Conservation (phyloP, 192 early-diverging fungal species). For the Chytriomyces sp. region DNA sequence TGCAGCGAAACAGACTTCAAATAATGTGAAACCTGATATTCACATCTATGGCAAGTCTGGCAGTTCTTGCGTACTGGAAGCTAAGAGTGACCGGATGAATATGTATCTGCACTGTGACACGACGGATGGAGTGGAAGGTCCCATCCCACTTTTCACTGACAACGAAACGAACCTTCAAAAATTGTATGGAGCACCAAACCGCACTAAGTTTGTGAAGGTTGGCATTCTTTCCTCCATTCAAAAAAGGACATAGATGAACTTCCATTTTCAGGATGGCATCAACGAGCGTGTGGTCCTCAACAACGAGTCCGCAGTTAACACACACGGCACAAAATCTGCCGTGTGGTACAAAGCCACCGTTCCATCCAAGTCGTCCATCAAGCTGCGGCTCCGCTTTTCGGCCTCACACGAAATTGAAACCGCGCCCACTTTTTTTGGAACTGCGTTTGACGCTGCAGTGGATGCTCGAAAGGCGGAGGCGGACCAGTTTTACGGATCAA, state of each 20-base stretch:
- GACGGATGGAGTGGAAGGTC: slow-evolving; percentile 3
- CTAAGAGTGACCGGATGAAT: neutral
- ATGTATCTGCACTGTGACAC: slow-evolving; percentile 27
- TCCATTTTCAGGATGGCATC: slow-evolving; percentile 49
- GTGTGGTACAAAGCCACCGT: slow-evolving; percentile 47
- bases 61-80: slow-evolving; percentile 1
- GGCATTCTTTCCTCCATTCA: neutral
- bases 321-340: slow-evolving; percentile 50
- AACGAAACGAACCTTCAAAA: slow-evolving; percentile 51
- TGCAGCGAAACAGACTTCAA: neutral
- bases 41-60: neutral
- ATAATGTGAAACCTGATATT: slow-evolving; percentile 9
- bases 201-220: slow-evolving; percentile 21
- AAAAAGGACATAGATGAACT: neutral
- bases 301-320: slow-evolving; percentile 40
- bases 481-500: slow-evolving; percentile 33
- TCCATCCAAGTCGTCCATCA: slow-evolving; percentile 31
- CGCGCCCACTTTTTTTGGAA: neutral
- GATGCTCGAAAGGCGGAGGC: slow-evolving; percentile 26
- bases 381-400: slow-evolving; percentile 19
- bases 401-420: slow-evolving; percentile 10
- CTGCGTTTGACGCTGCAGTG: slow-evolving; percentile 25
- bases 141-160: slow-evolving; percentile 50
- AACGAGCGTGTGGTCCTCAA: slow-evolving; percentile 45
- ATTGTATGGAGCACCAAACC: slow-evolving; percentile 47